phyloP scores from a whole-genome alignment of 2,329 filamentous ascomycete species.

The Rhynchosporium graminicola region DNA sequence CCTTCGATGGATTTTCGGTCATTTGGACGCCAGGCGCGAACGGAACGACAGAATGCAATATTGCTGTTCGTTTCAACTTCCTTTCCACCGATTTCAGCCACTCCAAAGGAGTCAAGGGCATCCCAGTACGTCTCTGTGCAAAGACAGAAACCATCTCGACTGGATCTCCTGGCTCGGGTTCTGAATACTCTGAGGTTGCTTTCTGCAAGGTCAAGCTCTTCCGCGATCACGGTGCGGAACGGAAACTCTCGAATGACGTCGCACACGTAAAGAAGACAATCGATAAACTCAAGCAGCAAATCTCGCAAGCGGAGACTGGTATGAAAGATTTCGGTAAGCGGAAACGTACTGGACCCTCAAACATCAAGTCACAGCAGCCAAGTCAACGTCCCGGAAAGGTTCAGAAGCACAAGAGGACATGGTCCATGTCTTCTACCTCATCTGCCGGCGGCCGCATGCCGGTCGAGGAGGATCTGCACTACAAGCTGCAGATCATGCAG shows the following conservation, averaged over 20 bases:
- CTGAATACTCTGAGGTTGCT: constrained; percentile 69
- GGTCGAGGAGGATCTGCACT: constrained; percentile 74
- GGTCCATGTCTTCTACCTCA: constrained; percentile 86
- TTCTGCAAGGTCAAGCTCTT: constrained; percentile 98
- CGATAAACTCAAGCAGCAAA: constrained; percentile 93
- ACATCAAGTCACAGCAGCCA: constrained; percentile 43
- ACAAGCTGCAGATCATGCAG: constrained; percentile 75
- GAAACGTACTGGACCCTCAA: constrained; percentile 55
- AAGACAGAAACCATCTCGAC: constrained; percentile 74
- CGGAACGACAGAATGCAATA: constrained; percentile 72
- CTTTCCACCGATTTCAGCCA: constrained; percentile 98
- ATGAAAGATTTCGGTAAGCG: constrained; percentile 68
- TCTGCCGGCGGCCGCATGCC: constrained; percentile 58
- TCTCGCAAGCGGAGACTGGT: constrained; percentile 72
- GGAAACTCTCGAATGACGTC: constrained; percentile 92
- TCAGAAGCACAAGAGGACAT: constrained; percentile 87
- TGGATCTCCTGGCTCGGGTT: constrained; percentile 50
- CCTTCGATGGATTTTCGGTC: constrained; percentile 92
- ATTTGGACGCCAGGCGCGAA: constrained; percentile 78
- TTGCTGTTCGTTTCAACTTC: constrained; percentile 96
- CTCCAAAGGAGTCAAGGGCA: constrained; percentile 97
- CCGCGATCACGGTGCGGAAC: constrained; percentile 91
- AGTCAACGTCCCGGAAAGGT: constrained; percentile 74
- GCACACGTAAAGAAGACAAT: constrained; percentile 96
- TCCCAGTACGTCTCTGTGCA: constrained; percentile 87